Evolutionary conservation across 129 eudicot species (phyloP).

Genomic region (Centrapalus pauciflorus): DNA sequence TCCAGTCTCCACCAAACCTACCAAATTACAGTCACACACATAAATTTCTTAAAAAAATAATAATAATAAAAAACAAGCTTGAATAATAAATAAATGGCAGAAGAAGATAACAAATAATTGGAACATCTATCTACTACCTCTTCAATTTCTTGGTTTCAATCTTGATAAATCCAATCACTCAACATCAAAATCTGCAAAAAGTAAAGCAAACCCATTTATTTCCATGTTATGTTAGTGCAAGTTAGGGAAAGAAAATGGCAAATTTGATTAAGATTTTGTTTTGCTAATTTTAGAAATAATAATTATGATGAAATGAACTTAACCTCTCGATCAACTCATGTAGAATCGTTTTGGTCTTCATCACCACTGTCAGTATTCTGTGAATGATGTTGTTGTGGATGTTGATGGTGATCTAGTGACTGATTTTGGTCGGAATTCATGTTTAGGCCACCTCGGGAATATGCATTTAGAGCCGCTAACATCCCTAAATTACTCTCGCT

Average conservation of each 20-base stretch:
- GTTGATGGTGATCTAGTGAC: slow-evolving; percentile 41
- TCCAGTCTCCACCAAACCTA: slow-evolving; percentile 54
- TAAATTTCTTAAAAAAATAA: slow-evolving; percentile 28
- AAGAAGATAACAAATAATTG: slow-evolving; percentile 17
- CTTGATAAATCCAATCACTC: slow-evolving; percentile 20
- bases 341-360: slow-evolving; percentile 66
- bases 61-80: slow-evolving; percentile 12
- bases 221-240: slow-evolving; percentile 9
- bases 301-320: slow-evolving; percentile 18
- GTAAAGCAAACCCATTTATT: slow-evolving; percentile 12
- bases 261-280: slow-evolving; percentile 10
- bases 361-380: slow-evolving; percentile 70
- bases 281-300: slow-evolving; percentile 26
- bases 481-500: slow-evolving; percentile 71
- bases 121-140: slow-evolving; percentile 40
- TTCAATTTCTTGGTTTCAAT: slow-evolving; percentile 13
- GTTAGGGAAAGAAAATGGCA: slow-evolving; percentile 5
- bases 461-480: slow-evolving; percentile 72
- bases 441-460: slow-evolving; percentile 65
- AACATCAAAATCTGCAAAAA: slow-evolving; percentile 36
- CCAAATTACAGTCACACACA: slow-evolving; percentile 49
- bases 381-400: slow-evolving; percentile 51
- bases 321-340: slow-evolving; percentile 35
- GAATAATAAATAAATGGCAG: slow-evolving; percentile 11
- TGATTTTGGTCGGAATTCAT: slow-evolving; percentile 65